A percentile compares a stretch with the other conserved stretches of the same genome.
Conservation (phyloP, 1,284 basidiomycete genomes). For the Porogramme epimiltina region DNA sequence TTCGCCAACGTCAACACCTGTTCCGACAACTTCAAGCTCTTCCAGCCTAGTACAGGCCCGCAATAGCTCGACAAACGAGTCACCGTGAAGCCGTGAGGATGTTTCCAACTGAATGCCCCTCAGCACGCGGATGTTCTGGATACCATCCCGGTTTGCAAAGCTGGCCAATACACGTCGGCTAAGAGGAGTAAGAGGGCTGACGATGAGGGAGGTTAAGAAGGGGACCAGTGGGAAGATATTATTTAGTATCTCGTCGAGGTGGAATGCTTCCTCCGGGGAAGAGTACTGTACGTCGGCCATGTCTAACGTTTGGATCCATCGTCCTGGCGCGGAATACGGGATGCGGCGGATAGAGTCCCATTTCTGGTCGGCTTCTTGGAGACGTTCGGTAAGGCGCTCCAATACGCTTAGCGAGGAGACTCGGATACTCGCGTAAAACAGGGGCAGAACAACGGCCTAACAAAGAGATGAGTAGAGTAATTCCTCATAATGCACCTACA, state of each 20-base stretch:
- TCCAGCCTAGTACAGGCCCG: conserved; percentile 61
- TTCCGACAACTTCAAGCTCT: conserved; percentile 65
- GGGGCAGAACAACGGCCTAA: conserved; percentile 69
- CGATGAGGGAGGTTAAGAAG: conserved; percentile 58
- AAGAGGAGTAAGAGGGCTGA: conserved; percentile 60
- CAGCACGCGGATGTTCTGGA: conserved; percentile 54
- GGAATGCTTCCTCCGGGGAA: conserved; percentile 49
- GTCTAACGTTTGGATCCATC: conserved; percentile 79
- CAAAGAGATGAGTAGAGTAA: conserved; percentile 11
- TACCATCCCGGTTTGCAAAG: conserved; percentile 56
- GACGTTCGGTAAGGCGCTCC: conserved; percentile 54
- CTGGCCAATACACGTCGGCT: conserved; percentile 61
- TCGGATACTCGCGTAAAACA: conserved; percentile 64
- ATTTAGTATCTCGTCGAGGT: conserved; percentile 61
- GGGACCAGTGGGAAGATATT: conserved; percentile 71
- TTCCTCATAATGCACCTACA: neutral
- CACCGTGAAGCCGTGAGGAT: conserved; percentile 23
- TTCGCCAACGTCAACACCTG: conserved; percentile 54
- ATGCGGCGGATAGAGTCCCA: conserved; percentile 88
- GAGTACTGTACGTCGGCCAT: conserved; percentile 54
- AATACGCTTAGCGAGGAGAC: conserved; percentile 51
- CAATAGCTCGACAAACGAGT: conserved; percentile 49
- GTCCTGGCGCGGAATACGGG: conserved; percentile 80
- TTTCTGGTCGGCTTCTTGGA: conserved; percentile 66
- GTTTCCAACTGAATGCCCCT: conserved; percentile 52